Evolutionary conservation across 2,329 filamentous ascomycete species (phyloP).

Genomic region (Fusarium praegraminearum): DNA sequence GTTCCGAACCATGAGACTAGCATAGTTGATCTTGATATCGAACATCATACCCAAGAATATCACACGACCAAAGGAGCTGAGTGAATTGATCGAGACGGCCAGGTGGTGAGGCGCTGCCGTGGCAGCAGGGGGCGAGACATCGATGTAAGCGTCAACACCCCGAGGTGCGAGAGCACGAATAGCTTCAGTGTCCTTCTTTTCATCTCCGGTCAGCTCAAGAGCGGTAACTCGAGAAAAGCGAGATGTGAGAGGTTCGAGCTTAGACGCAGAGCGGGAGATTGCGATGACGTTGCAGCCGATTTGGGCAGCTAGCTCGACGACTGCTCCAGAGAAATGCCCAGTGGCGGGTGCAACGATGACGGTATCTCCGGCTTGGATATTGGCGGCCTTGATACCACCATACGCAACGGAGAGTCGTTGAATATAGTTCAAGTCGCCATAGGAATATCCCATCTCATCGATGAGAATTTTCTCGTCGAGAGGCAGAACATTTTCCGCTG

Average conservation of each 20-base stretch:
- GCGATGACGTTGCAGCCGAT: slow-evolving; percentile 39
- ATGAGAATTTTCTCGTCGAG: slow-evolving; percentile 18
- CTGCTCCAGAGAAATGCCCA: slow-evolving; percentile 35
- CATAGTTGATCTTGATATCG: slow-evolving; percentile 29
- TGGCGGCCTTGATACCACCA: slow-evolving; percentile 18
- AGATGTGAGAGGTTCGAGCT: slow-evolving; percentile 21
- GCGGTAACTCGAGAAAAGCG: slow-evolving; percentile 1
- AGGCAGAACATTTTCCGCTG: slow-evolving; percentile 20
- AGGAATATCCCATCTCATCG: slow-evolving; percentile 30
- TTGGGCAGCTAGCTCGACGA: slow-evolving; percentile 29
- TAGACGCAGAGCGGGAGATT: slow-evolving; percentile 14
- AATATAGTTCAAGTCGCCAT: slow-evolving; percentile 31
- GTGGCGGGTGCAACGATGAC: slow-evolving; percentile 35
- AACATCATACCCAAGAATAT: slow-evolving; percentile 31
- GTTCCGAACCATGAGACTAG: slow-evolving; percentile 11
- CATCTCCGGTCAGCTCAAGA: slow-evolving; percentile 27
- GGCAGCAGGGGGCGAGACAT: slow-evolving; percentile 30
- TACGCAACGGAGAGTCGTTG: slow-evolving; percentile 33
- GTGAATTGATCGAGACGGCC: not conserved
- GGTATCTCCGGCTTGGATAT: slow-evolving; percentile 19
- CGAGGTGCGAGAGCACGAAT: slow-evolving; percentile 1
- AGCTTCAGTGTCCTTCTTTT: not conserved
- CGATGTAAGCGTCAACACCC: slow-evolving; percentile 33
- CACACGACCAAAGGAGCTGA: not conserved
- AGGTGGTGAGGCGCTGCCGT: slow-evolving; percentile 24